Base-by-base conservation (phyloP, 441 rosid genomes). In the Capsella rubella region DNA sequence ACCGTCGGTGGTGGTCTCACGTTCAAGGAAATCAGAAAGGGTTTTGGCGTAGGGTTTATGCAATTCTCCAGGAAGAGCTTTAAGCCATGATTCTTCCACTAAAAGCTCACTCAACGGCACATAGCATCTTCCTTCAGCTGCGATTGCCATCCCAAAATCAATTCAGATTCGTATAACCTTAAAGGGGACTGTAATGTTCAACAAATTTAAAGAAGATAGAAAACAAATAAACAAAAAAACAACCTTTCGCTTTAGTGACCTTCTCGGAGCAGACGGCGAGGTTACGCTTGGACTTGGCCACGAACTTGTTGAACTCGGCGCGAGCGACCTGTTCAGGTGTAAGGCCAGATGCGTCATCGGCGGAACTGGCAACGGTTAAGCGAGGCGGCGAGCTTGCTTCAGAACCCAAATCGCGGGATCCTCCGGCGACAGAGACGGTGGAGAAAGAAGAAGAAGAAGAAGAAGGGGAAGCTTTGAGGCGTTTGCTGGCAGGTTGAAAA, bases 31-130 rank as follows among this genome's bases (percentile, higher is more conserved):
- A 52, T 76, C 82, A 74, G 87, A 82, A 70, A 92, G 87, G 32
- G 42, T 76, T 63, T 79, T 82, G 0, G 90, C 96, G 68, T 90
- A 93, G 0, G 93, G 85, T 74, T 87, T 91, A 62, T 87, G 77
- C 12, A 91, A 67, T 78, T 95, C 97, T 2, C 89, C 94, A 0
- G 85, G 85, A 42, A 95, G 86, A 11, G 87, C 92, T 73, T 86
- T 83, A 70, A 82, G 64, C 98, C 99, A 90, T 12, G 95, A 84
- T 57, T 82, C 80, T 83, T 95, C 99, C 47, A 93, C 95, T 81
- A 91, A 73, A 16, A 92, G 92, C 81, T 90, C 91, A 78, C 78
- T 86, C 79, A 95, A 43, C 27, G 85, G 78, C 59, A 88, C 93
- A 62, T 73, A 82, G 16, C 87, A 86, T 54, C 13, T 27, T 12